Conservation (phyloP, 2,329 filamentous ascomycete genomes). For the Talaromyces sp. region DNA sequence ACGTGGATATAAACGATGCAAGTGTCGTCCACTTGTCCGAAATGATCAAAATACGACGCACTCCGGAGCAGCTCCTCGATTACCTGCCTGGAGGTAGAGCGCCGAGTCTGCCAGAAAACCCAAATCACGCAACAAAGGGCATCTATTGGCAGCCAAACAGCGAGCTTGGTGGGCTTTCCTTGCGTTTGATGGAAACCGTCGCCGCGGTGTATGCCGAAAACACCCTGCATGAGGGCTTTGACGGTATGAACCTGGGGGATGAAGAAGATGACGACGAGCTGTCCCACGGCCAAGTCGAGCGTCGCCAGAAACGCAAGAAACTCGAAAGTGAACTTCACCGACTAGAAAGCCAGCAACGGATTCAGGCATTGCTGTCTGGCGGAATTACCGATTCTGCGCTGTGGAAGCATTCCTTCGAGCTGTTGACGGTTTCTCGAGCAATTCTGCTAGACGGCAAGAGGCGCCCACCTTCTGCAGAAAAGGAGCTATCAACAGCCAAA, state of each 20-base stretch:
- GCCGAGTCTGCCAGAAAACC: conserved; percentile 15
- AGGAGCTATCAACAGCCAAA: neutral
- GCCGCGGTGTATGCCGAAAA: neutral
- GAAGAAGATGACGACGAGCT: conserved; percentile 11
- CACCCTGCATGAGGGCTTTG: neutral
- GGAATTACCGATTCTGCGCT: conserved; percentile 21
- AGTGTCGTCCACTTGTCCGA: conserved; percentile 24
- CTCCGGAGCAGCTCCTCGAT: conserved; percentile 22
- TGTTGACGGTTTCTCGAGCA: conserved; percentile 23
- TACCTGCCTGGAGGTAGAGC: conserved; percentile 26
- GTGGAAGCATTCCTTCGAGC: conserved; percentile 23
- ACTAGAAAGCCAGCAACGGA: conserved; percentile 24
- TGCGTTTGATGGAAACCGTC: conserved; percentile 1
- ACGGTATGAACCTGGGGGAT: neutral
- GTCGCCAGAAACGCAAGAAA: conserved; percentile 22
- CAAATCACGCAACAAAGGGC: conserved; percentile 15
- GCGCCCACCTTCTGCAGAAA: conserved; percentile 8
- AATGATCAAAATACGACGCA: conserved; percentile 24
- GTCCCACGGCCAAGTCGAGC: conserved; percentile 7
- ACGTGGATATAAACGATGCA: conserved; percentile 19
- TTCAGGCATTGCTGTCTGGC: conserved; percentile 22
- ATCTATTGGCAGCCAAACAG: conserved; percentile 26
- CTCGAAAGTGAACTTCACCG: conserved; percentile 20
- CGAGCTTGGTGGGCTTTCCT: conserved; percentile 10
- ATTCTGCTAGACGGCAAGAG: conserved; percentile 27